A percentile compares a stretch with the other conserved stretches of the same genome.
Evolutionary conservation across 2,329 filamentous ascomycete species (phyloP).

Genomic region (Fusarium setosum): DNA sequence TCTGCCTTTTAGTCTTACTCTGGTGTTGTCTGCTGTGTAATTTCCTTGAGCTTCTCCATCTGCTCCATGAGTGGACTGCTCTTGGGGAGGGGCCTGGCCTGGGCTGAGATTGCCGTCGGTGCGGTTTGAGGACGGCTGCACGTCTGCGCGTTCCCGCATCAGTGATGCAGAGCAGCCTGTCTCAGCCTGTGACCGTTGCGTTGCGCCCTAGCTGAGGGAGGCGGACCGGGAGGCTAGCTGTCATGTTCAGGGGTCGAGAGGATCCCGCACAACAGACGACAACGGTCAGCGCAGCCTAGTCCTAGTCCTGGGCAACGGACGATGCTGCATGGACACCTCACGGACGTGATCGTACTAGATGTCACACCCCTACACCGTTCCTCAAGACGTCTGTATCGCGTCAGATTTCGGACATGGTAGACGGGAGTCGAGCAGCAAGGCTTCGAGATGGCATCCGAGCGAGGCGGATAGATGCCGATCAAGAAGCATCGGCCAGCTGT

Average conservation of each 20-base stretch:
- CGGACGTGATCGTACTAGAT: constrained; percentile 6
- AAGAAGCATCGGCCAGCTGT: constrained; percentile 35
- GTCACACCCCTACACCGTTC: constrained; percentile 11
- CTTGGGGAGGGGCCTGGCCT: constrained; percentile 20
- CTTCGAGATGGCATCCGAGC: constrained; percentile 15
- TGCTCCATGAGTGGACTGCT: constrained; percentile 25
- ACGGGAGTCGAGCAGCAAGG: constrained; percentile 14
- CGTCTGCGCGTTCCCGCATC: constrained; percentile 33
- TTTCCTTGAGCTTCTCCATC: constrained; percentile 34
- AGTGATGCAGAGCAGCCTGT: constrained; percentile 36
- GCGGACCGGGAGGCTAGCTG: constrained; percentile 20
- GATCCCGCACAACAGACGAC: constrained; percentile 17
- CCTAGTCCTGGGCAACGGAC: constrained; percentile 22
- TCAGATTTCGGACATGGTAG: not conserved
- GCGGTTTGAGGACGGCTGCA: constrained; percentile 40
- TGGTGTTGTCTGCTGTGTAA: constrained; percentile 22
- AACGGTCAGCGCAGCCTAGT: constrained; percentile 27
- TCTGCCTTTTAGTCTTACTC: constrained; percentile 3
- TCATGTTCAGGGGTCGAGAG: constrained; percentile 17
- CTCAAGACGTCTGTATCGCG: constrained; percentile 1
- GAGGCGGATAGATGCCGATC: constrained; percentile 35
- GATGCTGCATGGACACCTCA: constrained; percentile 16
- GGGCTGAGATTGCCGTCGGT: constrained; percentile 45
- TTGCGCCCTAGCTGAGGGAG: constrained; percentile 34
- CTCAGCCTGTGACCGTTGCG: constrained; percentile 42